Percentiles rank a stretch among this genome's conserved stretches.
phyloP scores from a whole-genome alignment of 148 eudicot genomes.

The Heliamphora exappendiculata region DNA sequence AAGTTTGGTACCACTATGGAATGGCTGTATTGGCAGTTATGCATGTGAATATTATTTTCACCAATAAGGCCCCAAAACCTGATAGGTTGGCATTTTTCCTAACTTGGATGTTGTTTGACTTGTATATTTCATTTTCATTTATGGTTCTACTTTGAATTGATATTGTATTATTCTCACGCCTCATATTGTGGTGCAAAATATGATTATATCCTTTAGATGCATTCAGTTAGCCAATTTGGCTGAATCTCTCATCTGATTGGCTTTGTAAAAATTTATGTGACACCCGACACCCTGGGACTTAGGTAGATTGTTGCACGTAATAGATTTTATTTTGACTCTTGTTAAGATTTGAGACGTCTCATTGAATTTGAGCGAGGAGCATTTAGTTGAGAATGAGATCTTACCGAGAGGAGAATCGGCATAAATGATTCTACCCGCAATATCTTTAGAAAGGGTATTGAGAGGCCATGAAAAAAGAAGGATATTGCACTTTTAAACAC shows the following conservation, averaged over 20 bases:
- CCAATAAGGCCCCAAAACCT: neutral
- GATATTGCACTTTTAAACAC: too few relatives aligned
- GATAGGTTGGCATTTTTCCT: neutral
- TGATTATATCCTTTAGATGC: neutral
- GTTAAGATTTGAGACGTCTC: too few relatives aligned
- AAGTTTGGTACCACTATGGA: neutral
- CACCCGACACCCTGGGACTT: neutral
- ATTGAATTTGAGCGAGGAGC: too few relatives aligned
- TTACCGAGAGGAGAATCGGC: too few relatives aligned
- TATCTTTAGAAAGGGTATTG: too few relatives aligned
- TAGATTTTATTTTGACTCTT: neutral
- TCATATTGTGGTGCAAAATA: neutral
- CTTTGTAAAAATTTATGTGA: neutral
- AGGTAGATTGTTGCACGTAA: neutral
- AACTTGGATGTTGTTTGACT: neutral
- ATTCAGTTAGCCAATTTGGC: neutral
- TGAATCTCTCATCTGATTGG: neutral
- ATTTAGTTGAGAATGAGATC: too few relatives aligned
- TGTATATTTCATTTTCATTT: neutral
- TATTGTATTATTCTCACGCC: neutral
- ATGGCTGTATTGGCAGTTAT: neutral
- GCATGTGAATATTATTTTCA: neutral
- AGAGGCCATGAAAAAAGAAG: too few relatives aligned
- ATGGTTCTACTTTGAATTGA: neutral
- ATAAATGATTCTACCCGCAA: too few relatives aligned